Evolutionary conservation across 768 basidiomycete species (phyloP).

Genomic region (Boletellus ananiceps): DNA sequence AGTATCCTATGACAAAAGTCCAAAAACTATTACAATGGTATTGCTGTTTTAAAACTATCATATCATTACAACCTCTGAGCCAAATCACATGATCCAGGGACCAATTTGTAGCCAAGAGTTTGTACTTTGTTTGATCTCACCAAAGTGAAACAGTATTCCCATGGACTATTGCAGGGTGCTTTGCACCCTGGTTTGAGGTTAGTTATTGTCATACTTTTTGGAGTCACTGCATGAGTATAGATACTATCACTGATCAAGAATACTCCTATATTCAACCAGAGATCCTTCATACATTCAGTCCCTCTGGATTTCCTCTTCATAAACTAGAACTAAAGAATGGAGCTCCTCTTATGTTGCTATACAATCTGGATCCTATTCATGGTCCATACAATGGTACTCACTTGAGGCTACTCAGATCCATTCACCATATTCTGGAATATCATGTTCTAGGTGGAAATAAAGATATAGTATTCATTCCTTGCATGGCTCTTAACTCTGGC

Average conservation of each 20-base stretch:
- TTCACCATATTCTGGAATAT: conserved; percentile 21
- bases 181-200: no score
- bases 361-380: conserved; percentile 36
- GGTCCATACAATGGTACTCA: conserved; percentile 40
- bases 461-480: conserved; percentile 27
- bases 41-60: no score
- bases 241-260: conserved; percentile 23
- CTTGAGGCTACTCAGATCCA: conserved; percentile 14
- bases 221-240: no score
- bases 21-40: no score
- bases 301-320: conserved; percentile 37
- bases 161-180: no score
- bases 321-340: conserved; percentile 32
- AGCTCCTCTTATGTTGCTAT: conserved; percentile 39
- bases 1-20: no score
- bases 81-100: no score
- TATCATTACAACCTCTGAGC: no score
- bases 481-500: conserved; percentile 22
- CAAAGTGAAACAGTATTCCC: no score
- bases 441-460: conserved; percentile 14
- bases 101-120: no score
- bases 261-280: conserved; percentile 33
- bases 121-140: no score
- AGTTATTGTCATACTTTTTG: no score
- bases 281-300: conserved; percentile 36